Evolutionary conservation across 257 asterid species (phyloP).

Genomic region (Nicotiana benthamiana): DNA sequence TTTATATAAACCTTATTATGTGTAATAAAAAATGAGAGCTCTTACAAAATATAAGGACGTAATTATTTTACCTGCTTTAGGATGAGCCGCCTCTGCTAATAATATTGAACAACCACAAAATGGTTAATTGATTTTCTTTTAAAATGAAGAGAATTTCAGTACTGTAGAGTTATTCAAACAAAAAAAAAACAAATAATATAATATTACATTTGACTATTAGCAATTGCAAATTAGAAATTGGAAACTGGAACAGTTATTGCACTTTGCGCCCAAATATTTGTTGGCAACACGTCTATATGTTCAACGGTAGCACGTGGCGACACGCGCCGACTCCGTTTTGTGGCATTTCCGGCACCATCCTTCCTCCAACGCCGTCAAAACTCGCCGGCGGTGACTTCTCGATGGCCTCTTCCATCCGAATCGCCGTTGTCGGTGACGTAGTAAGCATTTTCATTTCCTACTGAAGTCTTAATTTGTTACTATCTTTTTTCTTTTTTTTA

Average conservation of each 20-base stretch:
- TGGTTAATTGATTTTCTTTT: no score
- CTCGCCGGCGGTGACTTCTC: conserved; percentile 15
- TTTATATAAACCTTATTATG: no score
- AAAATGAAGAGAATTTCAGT: no score
- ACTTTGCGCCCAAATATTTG: not conserved
- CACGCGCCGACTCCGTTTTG: conserved; percentile 44
- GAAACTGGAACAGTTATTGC: not conserved
- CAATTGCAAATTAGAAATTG: no score
- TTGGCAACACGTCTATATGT: conserved; percentile 8
- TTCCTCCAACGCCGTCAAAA: conserved; percentile 17
- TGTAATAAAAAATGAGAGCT: no score
- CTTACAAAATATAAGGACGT: no score
- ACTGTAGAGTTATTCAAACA: no score
- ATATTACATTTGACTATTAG: no score
- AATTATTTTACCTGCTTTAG: no score
- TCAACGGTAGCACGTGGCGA: conserved; percentile 38
- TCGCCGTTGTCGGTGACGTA: conserved; percentile 86
- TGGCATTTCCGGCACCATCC: conserved; percentile 16
- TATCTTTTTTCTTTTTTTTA: not conserved
- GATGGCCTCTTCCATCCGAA: conserved; percentile 53
- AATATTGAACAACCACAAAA: no score
- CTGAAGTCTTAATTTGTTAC: not conserved
- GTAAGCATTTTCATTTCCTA: conserved; percentile 29
- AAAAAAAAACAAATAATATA: no score
- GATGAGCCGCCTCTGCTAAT: no score